phyloP scores from a whole-genome alignment of 1,284 basidiomycete genomes.

The Cryptococcus floricola region DNA sequence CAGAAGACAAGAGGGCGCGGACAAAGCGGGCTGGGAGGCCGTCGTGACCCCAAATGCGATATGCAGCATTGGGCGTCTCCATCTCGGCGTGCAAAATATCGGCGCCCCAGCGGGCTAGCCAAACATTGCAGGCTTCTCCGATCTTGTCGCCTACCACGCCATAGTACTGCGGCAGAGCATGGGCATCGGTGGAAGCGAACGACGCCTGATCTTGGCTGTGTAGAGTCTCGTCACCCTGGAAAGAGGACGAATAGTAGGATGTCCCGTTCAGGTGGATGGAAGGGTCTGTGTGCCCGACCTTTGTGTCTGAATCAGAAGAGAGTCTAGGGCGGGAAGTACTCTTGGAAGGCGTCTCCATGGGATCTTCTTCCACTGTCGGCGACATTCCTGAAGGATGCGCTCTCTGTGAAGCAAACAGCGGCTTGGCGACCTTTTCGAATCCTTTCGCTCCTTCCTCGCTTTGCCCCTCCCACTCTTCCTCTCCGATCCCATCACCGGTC shows the following conservation, averaged over 20 bases:
- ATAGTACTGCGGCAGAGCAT: constrained; percentile 59
- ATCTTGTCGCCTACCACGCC: constrained; percentile 82
- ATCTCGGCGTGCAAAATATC: constrained; percentile 72
- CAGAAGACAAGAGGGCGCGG: constrained; percentile 67
- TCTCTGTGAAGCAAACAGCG: background rate
- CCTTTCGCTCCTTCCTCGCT: constrained; percentile 63
- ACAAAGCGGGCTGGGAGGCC: constrained; percentile 72
- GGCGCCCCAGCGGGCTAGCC: constrained; percentile 78
- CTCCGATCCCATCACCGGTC: constrained; percentile 65
- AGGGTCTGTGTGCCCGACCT: constrained; percentile 10
- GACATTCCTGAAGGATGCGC: background rate
- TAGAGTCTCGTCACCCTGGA: background rate
- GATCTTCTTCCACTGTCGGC: constrained; percentile 4
- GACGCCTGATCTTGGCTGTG: constrained; percentile 5
- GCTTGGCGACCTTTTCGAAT: constrained; percentile 63
- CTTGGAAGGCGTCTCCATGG: constrained; percentile 4
- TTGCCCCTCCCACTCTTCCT: constrained; percentile 49
- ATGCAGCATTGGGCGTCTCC: constrained; percentile 2
- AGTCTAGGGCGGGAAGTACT: background rate
- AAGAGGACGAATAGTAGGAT: too few relatives aligned
- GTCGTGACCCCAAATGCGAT: constrained; percentile 60
- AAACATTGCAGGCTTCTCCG: constrained; percentile 82
- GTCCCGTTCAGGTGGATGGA: constrained; percentile 3
- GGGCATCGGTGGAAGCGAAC: constrained; percentile 3
- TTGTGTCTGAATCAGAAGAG: constrained; percentile 16